A percentile compares a stretch with the other conserved stretches of the same genome.
Evolutionary conservation across 495 filamentous ascomycete species (phyloP).

Genomic region (Penicillium fimorum): DNA sequence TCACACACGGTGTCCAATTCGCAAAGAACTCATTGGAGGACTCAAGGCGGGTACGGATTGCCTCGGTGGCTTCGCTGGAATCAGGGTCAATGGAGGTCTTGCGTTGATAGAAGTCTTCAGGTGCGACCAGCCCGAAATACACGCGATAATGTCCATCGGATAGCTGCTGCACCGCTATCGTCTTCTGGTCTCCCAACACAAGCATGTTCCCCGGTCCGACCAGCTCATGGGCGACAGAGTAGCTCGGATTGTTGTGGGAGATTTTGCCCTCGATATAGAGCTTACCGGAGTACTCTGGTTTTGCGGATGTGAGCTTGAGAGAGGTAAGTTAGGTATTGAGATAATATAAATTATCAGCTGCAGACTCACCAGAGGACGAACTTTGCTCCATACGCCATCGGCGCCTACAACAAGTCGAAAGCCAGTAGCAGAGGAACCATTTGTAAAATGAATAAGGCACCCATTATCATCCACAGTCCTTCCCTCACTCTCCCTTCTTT

Average conservation of each 20-base stretch:
- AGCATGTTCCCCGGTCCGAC: conserved; percentile 15
- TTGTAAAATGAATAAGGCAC: conserved; percentile 5
- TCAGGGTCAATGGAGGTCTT: not conserved
- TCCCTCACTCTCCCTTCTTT: not conserved
- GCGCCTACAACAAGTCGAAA: conserved; percentile 50
- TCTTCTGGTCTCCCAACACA: conserved; percentile 6
- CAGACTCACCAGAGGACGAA: conserved; percentile 34
- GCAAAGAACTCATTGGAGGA: conserved; percentile 14
- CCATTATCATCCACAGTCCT: not conserved
- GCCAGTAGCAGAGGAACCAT: conserved; percentile 16
- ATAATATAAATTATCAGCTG: no score
- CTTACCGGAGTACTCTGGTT: conserved; percentile 20
- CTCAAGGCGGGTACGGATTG: conserved; percentile 1
- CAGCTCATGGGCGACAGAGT: conserved; percentile 3
- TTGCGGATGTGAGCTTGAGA: conserved; percentile 10
- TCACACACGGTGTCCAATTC: conserved; percentile 15
- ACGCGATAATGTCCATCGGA: conserved; percentile 13
- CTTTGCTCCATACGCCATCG: conserved; percentile 58
- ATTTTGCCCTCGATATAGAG: conserved; percentile 18
- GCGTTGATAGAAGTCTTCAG: conserved; percentile 13
- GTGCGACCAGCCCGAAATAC: conserved; percentile 12
- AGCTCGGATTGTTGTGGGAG: conserved; percentile 11
- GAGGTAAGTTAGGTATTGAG: not conserved
- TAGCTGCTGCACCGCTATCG: conserved; percentile 6
- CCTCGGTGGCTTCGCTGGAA: not conserved